Evolutionary conservation across 164 flowering plant species (phyloP), one percentile per base, ranked within the genome.

Genomic region (Nymphaea thermarum): DNA sequence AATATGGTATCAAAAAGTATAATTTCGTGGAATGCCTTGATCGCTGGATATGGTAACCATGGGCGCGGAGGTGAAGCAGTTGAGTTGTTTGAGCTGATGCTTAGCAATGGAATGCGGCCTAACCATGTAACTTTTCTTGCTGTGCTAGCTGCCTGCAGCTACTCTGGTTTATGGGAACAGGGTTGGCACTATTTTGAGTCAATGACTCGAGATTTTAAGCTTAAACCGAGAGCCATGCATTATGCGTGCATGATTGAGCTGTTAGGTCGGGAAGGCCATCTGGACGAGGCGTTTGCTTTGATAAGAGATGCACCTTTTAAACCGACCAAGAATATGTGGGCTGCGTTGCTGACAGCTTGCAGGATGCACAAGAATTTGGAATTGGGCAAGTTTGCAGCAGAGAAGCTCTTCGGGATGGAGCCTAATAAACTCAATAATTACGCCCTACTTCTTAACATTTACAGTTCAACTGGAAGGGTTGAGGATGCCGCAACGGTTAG

Each of bases 261-360:
- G 71, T 76, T 90, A 42, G 96, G 93, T 43, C 77, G 81, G 65
- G 87, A 84, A 73, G 93, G 91, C 51, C 83, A 59, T 64, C 71
- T 88, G 64, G 88, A 87, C 75, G 89, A 87, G 78, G 96, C 98
- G 57, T 72, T 83, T 70, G 84, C 80, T 18, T 73, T 90, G 77
- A 87, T 88, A 72, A 79, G 75, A 73, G 82, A 79, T 60, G 86
- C 87, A 62, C 94, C 96, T 2, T 83, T 85, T 68, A 72, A 72
- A 66, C 87, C 94, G 14, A 88, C 88, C 0, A 73, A 75, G 57
- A 90, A 88, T 64, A 90, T 90, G 94, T 92, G 98, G 96, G 92
- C 91, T 63, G 93, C 98, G 43, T 77, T 88, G 74, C 77, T 92
- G 62, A 88, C 86, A 62, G 94, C 96, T 63, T 87, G 89, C 72